phyloP scores from a whole-genome alignment of 371 early-diverging fungal genomes.

The Rhizomucor miehei region DNA sequence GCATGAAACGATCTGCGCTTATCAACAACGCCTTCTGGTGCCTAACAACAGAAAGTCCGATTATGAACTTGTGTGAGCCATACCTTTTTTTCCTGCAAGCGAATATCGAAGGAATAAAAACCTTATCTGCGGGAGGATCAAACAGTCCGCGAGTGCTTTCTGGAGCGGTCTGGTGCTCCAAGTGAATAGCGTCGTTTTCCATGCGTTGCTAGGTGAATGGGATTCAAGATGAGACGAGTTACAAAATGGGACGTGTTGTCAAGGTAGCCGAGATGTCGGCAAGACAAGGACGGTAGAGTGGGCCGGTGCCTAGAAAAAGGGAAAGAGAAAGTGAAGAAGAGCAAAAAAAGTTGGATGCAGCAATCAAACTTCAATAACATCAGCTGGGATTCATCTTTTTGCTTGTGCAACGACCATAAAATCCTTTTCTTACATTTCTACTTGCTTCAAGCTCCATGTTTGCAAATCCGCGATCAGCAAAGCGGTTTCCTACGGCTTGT shows the following conservation, averaged over 20 bases:
- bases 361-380: not conserved
- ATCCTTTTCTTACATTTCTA: not conserved
- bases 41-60: not conserved
- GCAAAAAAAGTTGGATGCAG: constrained; percentile 1
- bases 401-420: constrained; percentile 1
- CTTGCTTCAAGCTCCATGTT: constrained; percentile 9
- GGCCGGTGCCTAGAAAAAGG: not conserved
- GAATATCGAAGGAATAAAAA: not conserved
- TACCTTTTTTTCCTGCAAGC: not conserved
- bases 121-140: constrained; percentile 26
- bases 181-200: constrained; percentile 19
- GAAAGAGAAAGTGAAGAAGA: constrained; percentile 1
- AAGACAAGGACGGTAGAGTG: not conserved
- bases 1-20: constrained; percentile 14
- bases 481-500: constrained; percentile 47
- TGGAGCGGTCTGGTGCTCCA: constrained; percentile 49
- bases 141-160: constrained; percentile 49
- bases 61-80: not conserved
- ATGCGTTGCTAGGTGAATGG: constrained; percentile 11
- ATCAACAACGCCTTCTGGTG: not conserved
- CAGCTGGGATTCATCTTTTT: constrained; percentile 1
- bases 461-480: constrained; percentile 22
- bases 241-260: constrained; percentile 12
- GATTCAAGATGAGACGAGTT: too few species aligned
- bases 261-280: constrained; percentile 11